Evolutionary conservation across 257 asterid species (phyloP).

Genomic region (Ilex asprella): DNA sequence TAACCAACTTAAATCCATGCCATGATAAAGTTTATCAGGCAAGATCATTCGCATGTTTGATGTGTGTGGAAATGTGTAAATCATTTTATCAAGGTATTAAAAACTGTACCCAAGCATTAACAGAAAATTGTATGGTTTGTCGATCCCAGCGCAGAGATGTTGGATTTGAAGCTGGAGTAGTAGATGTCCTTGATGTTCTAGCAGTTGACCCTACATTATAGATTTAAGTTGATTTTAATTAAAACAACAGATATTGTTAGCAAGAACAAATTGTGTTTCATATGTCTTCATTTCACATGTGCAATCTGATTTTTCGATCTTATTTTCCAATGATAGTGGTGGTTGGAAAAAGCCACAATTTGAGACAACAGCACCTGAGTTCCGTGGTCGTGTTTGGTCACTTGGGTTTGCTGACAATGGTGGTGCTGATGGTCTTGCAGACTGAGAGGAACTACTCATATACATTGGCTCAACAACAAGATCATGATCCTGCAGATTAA

Average conservation of each 20-base stretch:
- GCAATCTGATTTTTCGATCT: constrained; percentile 3
- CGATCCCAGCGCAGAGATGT: constrained; percentile 65
- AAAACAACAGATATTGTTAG: constrained; percentile 8
- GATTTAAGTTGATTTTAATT: constrained; percentile 3
- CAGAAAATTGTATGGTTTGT: constrained; percentile 75
- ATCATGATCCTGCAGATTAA: constrained; percentile 55
- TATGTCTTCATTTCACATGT: background rate
- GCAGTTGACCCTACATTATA: constrained; percentile 50
- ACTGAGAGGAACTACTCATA: constrained; percentile 49
- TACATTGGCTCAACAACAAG: constrained; percentile 79
- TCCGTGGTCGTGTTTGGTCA: constrained; percentile 43
- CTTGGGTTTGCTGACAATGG: constrained; percentile 47
- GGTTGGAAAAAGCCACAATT: background rate
- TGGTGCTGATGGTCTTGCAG: constrained; percentile 46
- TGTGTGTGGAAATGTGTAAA: no score
- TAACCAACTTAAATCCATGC: no score
- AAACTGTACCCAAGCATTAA: constrained; percentile 87
- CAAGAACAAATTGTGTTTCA: background rate
- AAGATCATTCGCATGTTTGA: no score
- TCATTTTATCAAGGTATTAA: background rate
- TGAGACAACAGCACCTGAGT: constrained; percentile 36
- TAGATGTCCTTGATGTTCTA: constrained; percentile 59
- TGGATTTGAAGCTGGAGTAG: constrained; percentile 50
- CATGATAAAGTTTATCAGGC: no score
- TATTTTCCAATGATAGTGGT: constrained; percentile 1